A percentile compares a stretch with the other conserved stretches of the same genome.
phyloP scores from a whole-genome alignment of 768 basidiomycete species.

The Pleurotus pulmonarius region DNA sequence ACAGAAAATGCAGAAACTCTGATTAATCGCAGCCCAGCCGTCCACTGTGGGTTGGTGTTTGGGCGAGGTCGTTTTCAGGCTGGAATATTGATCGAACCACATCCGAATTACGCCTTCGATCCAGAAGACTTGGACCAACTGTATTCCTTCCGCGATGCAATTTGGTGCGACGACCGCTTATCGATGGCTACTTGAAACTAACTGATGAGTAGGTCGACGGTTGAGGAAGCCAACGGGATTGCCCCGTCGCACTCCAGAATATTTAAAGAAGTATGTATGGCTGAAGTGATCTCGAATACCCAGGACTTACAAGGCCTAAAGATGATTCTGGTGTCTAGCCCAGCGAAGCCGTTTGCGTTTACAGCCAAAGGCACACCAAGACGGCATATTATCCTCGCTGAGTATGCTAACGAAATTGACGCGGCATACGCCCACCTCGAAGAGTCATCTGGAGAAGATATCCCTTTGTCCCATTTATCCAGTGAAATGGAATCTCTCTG shows the following conservation, averaged over 20 bases:
- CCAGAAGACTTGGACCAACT: slow-evolving; percentile 22
- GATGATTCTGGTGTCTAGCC: slow-evolving; percentile 37
- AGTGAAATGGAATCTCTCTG: slow-evolving; percentile 14
- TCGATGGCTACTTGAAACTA: neutral
- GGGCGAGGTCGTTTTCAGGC: slow-evolving; percentile 35
- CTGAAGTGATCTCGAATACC: neutral
- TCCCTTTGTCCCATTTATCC: slow-evolving; percentile 23
- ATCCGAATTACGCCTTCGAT: slow-evolving; percentile 23
- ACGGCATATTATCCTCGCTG: slow-evolving; percentile 30
- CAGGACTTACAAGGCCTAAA: slow-evolving; percentile 9
- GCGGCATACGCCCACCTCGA: slow-evolving; percentile 29
- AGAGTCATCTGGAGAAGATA: slow-evolving; percentile 22
- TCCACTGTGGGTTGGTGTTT: slow-evolving; percentile 32
- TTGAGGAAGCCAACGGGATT: slow-evolving; percentile 33
- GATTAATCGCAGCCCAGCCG: slow-evolving; percentile 26
- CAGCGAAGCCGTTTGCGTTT: slow-evolving; percentile 30
- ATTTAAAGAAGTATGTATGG: slow-evolving; percentile 34
- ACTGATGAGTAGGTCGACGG: slow-evolving; percentile 28
- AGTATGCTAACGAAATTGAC: slow-evolving; percentile 37
- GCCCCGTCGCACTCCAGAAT: slow-evolving; percentile 41
- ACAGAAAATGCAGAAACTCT: slow-evolving; percentile 20
- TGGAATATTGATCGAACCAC: slow-evolving; percentile 38
- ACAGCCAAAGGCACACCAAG: slow-evolving; percentile 26
- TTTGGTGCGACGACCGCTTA: slow-evolving; percentile 22
- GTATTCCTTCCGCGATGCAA: slow-evolving; percentile 26